These are phyloP conservation scores for Vaccinium darrowii DNA, from an alignment of 148 eudicot species.

Conservation along the genomic window DNA sequence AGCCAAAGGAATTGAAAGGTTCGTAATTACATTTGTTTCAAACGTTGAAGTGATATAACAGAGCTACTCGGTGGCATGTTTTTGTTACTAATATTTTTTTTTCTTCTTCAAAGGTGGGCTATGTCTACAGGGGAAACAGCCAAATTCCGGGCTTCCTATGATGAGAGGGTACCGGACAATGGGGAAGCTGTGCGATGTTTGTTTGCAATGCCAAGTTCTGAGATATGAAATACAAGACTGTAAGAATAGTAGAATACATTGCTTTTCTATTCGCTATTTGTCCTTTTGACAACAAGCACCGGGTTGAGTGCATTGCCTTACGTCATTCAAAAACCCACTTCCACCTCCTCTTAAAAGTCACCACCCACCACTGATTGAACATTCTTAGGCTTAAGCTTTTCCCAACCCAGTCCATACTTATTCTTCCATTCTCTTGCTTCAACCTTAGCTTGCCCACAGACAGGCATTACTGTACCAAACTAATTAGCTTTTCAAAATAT, in stretches of 20 bases:
- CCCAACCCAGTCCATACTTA: too few relatives aligned
- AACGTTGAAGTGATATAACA: background rate
- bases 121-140: constrained; percentile 31
- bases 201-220: constrained; percentile 42
- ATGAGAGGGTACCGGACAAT: constrained; percentile 43
- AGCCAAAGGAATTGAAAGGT: background rate
- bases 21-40: background rate
- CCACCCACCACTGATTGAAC: background rate
- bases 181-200: constrained; percentile 45
- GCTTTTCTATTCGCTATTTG: constrained; percentile 37
- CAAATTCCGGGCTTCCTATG: constrained; percentile 35
- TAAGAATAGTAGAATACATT: constrained; percentile 20
- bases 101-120: constrained; percentile 14
- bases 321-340: constrained; percentile 35
- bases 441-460: too few relatives aligned
- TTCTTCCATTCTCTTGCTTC: too few relatives aligned
- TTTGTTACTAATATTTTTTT: background rate
- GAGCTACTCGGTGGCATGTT: background rate
- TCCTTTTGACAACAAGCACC: constrained; percentile 40
- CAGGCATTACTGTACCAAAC: too few relatives aligned
- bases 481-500: too few relatives aligned
- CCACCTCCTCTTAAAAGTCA: background rate
- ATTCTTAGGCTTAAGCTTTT: background rate
- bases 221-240: constrained; percentile 34
- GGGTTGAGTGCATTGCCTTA: constrained; percentile 44